Evolutionary conservation across 73 alveolate genomes (phyloP), one percentile per base, ranked within the genome.

Genomic region (Symbiodinium pilosum): DNA sequence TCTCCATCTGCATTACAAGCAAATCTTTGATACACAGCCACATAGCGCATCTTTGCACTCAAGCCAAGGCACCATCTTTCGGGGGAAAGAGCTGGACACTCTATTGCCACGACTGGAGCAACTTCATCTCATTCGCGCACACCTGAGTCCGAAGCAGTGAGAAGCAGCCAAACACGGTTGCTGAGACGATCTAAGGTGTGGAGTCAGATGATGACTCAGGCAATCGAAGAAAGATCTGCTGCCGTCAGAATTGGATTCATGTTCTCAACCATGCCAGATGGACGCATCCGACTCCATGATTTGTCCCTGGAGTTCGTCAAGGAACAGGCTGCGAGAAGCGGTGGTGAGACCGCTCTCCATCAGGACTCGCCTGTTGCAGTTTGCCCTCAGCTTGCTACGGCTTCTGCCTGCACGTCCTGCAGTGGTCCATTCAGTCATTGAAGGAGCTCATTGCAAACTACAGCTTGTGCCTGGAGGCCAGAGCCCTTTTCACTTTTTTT

Each of bases 241-340:
- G n/a, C n/a, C n/a, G n/a, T n/a, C n/a, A n/a, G n/a, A n/a, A n/a
- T n/a, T n/a, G n/a, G n/a, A n/a, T n/a, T n/a, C n/a, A n/a, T n/a
- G n/a, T 14, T 47, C 81, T 64, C 34, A 28, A 38, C 30, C 38
- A n/a, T 64, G 81, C 41, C 81, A 64, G 81, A 64, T 64, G 81
- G 81, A 28, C 56, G 84, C 8, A 86, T 92, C 59, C 71, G 98
- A 4, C 81, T 92, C 26, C 98, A 92, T 36, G 98, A 92, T 43
- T 44, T 92, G 83, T 92, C 98, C 0, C n/a, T 92, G 81, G 98
- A 92, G 83, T 92, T 88, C 47, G 95, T 88, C 86, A 88, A 88
- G 64, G 95, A 88, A 28, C 95, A 88, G 40, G 86, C 95, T 54
- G 38, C 86, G 34, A 28, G 44, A 54, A 26, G 75, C 69, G 95